Percentiles rank a stretch among this genome's conserved stretches.
These are phyloP conservation scores for Saccharomyces mikatae DNA, from an alignment of 805 yeast species.

Conservation along the genomic window DNA sequence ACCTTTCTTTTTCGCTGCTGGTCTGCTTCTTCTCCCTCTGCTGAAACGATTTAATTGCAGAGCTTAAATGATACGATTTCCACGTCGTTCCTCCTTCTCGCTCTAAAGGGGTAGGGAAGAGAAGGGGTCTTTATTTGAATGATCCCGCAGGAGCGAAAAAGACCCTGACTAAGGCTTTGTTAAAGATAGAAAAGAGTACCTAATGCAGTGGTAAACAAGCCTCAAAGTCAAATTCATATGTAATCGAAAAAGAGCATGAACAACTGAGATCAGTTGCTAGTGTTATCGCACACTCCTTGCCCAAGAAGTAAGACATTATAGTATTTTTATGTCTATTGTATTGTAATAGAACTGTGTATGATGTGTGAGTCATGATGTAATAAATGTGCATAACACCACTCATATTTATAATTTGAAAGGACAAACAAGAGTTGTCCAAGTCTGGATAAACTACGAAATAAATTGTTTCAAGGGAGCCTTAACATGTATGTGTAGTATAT, in stretches of 20 bases:
- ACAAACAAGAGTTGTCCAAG: background rate
- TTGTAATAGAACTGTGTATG: background rate
- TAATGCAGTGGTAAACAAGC: background rate
- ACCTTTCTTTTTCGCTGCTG: background rate
- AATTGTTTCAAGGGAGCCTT: background rate
- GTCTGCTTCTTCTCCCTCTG: background rate
- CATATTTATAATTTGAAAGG: too few relatives aligned
- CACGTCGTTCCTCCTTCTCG: background rate
- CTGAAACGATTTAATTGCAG: background rate
- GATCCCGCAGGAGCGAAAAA: background rate
- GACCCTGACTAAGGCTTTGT: background rate
- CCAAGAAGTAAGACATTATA: background rate
- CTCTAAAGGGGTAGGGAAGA: background rate
- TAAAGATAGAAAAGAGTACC: background rate
- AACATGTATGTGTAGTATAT: too few relatives aligned
- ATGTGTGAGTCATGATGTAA: background rate
- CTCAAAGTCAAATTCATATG: background rate
- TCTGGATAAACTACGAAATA: background rate
- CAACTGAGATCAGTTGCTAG: background rate
- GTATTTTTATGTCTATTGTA: background rate
- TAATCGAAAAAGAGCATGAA: background rate
- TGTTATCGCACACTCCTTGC: background rate
- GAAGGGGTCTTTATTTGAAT: background rate
- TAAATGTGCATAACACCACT: background rate
- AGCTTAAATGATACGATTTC: background rate